Evolutionary conservation across 2,329 filamentous ascomycete genomes (phyloP).

Genomic region (Truncatella angustata): DNA sequence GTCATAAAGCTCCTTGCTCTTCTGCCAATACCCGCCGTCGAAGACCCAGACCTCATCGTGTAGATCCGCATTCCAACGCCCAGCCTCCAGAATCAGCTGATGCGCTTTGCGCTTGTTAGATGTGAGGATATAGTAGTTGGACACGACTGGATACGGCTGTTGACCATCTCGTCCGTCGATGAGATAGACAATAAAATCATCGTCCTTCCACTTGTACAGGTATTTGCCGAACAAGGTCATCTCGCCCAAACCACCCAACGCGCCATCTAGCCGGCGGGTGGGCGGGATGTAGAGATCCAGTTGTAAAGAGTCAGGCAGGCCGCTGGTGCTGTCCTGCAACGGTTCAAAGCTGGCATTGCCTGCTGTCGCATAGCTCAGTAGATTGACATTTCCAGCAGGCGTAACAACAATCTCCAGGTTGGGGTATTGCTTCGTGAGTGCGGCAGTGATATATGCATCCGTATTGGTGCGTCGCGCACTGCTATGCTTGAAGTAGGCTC

Average conservation of each 20-base stretch:
- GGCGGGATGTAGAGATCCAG: slow-evolving; percentile 41
- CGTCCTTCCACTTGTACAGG: slow-evolving; percentile 38
- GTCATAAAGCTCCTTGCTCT: slow-evolving; percentile 58
- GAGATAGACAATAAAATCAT: slow-evolving; percentile 43
- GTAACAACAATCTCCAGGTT: slow-evolving; percentile 38
- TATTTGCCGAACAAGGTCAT: slow-evolving; percentile 39
- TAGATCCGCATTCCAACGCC: slow-evolving; percentile 52
- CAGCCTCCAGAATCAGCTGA: slow-evolving; percentile 53
- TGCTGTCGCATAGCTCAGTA: slow-evolving; percentile 40
- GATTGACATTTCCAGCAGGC: slow-evolving; percentile 28
- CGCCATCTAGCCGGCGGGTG: slow-evolving; percentile 37
- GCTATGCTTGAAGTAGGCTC: slow-evolving; percentile 39
- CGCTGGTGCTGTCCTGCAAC: slow-evolving; percentile 23
- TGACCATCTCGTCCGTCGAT: slow-evolving; percentile 39
- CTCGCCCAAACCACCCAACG: slow-evolving; percentile 31
- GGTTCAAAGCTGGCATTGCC: slow-evolving; percentile 35
- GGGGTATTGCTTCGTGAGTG: slow-evolving; percentile 42
- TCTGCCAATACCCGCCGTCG: slow-evolving; percentile 62
- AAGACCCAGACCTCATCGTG: slow-evolving; percentile 67
- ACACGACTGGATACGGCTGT: slow-evolving; percentile 24
- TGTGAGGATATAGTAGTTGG: slow-evolving; percentile 39
- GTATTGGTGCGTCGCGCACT: slow-evolving; percentile 40
- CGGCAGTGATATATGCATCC: slow-evolving; percentile 37
- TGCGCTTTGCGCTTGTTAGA: slow-evolving; percentile 36
- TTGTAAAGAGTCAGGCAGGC: slow-evolving; percentile 33